These are phyloP conservation scores for Tilletia walkeri DNA, from an alignment of 1,284 basidiomycete genomes.

Conservation along the genomic window DNA sequence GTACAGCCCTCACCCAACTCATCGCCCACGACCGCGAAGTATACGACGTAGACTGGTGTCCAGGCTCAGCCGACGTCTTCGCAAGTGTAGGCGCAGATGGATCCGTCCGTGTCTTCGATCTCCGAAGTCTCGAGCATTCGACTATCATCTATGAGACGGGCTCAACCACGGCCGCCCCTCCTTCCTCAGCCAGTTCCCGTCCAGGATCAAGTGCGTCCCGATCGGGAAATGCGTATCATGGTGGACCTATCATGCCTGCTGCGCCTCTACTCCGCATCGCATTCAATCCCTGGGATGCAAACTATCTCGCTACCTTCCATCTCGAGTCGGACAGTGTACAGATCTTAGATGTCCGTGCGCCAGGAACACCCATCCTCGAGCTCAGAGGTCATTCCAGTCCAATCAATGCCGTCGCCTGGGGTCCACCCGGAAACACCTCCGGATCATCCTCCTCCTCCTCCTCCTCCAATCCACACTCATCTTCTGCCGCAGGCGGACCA, in stretches of 20 bases:
- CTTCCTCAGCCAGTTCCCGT: constrained; percentile 6
- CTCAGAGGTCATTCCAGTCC: constrained; percentile 49
- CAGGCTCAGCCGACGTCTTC: constrained; percentile 94
- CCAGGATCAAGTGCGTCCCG: not conserved
- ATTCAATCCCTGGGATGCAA: constrained; percentile 56
- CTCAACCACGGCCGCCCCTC: constrained; percentile 7
- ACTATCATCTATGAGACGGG: constrained; percentile 87
- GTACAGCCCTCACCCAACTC: constrained; percentile 86
- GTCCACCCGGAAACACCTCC: constrained; percentile 37
- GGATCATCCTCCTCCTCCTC: constrained; percentile 5
- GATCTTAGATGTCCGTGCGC: constrained; percentile 55
- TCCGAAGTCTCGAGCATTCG: constrained; percentile 92
- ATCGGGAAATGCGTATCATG: not conserved
- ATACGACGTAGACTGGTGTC: constrained; percentile 97
- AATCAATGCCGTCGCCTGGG: constrained; percentile 54
- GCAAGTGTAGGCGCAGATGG: constrained; percentile 98
- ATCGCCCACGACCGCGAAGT: constrained; percentile 95
- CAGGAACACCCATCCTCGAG: constrained; percentile 53
- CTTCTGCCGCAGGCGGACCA: not conserved
- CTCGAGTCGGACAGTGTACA: constrained; percentile 52
- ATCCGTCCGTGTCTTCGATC: constrained; percentile 89
- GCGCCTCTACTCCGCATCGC: constrained; percentile 52
- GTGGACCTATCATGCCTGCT: constrained; percentile 22
- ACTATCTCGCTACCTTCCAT: constrained; percentile 55
- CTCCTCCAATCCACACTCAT: not conserved